phyloP scores from a whole-genome alignment of 805 yeast genomes.

The Wickerhamomyces bovis region DNA sequence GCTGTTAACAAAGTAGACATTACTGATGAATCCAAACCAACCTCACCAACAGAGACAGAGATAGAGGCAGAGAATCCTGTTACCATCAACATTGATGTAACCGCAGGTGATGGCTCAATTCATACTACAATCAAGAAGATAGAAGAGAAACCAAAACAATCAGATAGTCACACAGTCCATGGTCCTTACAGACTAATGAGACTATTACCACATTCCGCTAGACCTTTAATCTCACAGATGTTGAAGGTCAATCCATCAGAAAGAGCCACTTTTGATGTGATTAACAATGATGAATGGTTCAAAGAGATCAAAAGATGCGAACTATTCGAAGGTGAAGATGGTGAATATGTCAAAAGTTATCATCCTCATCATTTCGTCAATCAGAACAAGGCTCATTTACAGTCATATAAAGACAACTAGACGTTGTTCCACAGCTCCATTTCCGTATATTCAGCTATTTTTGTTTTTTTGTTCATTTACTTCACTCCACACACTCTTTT shows the following conservation, averaged over 20 bases:
- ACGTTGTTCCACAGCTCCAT: neutral
- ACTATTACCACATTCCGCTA: slow-evolving; percentile 73
- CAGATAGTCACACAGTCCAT: slow-evolving; percentile 32
- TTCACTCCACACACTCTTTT: neutral
- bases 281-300: slow-evolving; percentile 69
- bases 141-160: slow-evolving; percentile 1
- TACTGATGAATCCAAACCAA: neutral
- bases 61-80: neutral
- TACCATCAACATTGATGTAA: neutral
- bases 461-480: slow-evolving; percentile 25
- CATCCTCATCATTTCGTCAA: neutral
- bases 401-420: neutral
- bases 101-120: neutral
- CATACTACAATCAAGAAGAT: slow-evolving; percentile 2
- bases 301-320: slow-evolving; percentile 35
- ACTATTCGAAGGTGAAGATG: neutral
- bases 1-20: slow-evolving; percentile 12
- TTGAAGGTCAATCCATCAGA: slow-evolving; percentile 51
- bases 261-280: slow-evolving; percentile 63
- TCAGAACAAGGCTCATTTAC: neutral
- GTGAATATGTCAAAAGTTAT: neutral
- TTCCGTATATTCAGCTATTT: slow-evolving; percentile 9
- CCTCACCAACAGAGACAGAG: neutral
- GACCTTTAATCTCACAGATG: slow-evolving; percentile 69
- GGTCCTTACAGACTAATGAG: slow-evolving; percentile 83